Percentiles rank a stretch among this genome's conserved stretches.
Evolutionary conservation across 1,284 basidiomycete genomes (phyloP).

Genomic region (Apiotrichum sp.): DNA sequence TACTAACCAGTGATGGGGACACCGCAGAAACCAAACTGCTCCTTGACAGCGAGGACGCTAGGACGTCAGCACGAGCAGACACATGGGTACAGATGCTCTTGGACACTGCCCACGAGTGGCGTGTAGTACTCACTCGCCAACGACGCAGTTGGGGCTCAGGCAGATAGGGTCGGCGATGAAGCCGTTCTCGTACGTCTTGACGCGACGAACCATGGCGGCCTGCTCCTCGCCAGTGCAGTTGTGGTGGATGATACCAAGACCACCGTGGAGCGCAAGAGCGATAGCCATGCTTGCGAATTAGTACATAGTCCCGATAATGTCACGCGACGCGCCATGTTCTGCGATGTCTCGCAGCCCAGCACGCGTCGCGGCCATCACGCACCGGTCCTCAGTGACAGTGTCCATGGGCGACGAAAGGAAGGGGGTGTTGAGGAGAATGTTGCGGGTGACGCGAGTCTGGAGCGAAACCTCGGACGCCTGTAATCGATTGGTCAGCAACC

Average conservation of each 20-base stretch:
- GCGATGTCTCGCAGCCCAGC: too few species aligned
- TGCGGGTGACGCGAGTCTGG: constrained; percentile 80
- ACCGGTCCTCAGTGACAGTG: constrained; percentile 89
- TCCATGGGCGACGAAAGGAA: constrained; percentile 99
- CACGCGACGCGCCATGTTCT: too few species aligned
- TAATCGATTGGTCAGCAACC: constrained; percentile 9
- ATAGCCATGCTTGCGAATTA: constrained; percentile 69
- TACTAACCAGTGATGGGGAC: constrained; percentile 84
- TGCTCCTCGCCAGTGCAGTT: constrained; percentile 85
- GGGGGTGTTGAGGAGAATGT: constrained; percentile 88
- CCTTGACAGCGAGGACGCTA: constrained; percentile 83
- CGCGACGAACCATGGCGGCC: constrained; percentile 92
- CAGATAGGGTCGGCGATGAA: constrained; percentile 95
- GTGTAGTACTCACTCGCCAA: constrained; percentile 59
- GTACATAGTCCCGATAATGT: neutral
- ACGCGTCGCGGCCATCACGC: constrained; percentile 5
- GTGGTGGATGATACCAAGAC: constrained; percentile 98
- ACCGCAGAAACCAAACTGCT: constrained; percentile 86
- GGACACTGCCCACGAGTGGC: neutral
- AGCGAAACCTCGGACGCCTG: constrained; percentile 61
- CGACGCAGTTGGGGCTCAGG: constrained; percentile 67
- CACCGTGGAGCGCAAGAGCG: constrained; percentile 86
- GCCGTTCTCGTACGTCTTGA: constrained; percentile 98
- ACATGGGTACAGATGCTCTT: too few species aligned
- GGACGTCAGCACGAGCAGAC: constrained; percentile 3